Evolutionary conservation across 345 rosid genomes (phyloP), one percentile per base, ranked within the genome.

Genomic region (Gynandropsis gynandra): DNA sequence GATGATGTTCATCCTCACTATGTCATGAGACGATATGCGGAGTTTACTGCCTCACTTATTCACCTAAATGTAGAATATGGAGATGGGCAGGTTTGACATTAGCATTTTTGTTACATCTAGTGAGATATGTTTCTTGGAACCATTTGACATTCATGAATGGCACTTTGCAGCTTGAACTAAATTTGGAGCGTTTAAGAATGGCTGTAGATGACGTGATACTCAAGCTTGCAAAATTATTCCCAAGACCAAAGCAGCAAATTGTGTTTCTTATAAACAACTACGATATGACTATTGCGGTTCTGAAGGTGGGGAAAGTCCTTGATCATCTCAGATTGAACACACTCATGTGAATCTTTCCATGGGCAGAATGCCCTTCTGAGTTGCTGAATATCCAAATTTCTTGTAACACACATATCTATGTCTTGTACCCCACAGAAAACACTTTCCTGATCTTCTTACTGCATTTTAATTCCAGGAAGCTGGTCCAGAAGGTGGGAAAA

Each of bases 1-100:
- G 98, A 92, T 75, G 98, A 92, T 62, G 75, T 81, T 42, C 98
- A 92, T 74, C 95, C 98, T 68, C 98, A 92, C 62, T 92, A 87
- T 80, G 97, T 92, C 55, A 87, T 85, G 97, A 81, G 98, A 72
- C 98, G 95, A 50, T 92, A 92, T 58, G 98, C 98, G 41, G 98
- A 87, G 71, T 92, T 87, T 62, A 85, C 95, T 5, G 96, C 95
- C 47, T 92, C 98, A 16, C 95, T 92, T 65, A 87, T 87, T 70
- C 97, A 87, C 62, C 84, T 92, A 41, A 92, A 92, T 72, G 84
- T 85, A 51, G 96, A 79, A 67, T 82, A 82, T 72, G 95, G 97
- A 52, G 97, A 92, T 68, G 97, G 97, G 41, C 98, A 92, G 93
- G 97, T 92, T 41, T 46, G 76, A 52, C 45, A 29, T 35, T 15